These are phyloP conservation scores for Hypoxylon sp. DNA, from an alignment of 2,329 filamentous ascomycete species.

Conservation along the genomic window DNA sequence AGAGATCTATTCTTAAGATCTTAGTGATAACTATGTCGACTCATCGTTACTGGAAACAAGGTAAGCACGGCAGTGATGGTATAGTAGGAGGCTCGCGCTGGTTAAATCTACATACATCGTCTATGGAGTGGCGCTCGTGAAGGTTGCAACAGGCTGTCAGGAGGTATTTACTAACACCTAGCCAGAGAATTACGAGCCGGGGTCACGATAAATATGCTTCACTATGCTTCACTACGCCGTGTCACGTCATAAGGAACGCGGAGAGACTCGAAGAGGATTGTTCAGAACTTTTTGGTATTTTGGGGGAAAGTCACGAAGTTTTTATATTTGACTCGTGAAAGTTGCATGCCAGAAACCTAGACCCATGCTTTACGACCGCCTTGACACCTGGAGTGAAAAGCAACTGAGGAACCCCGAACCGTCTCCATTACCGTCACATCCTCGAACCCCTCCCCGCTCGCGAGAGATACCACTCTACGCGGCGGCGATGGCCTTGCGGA, in stretches of 20 bases:
- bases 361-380: slow-evolving; percentile 50
- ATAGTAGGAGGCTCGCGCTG: not conserved
- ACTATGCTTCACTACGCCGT: not conserved
- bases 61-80: not conserved
- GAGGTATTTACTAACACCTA: not conserved
- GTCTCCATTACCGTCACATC: slow-evolving; percentile 42
- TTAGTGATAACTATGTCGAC: not conserved
- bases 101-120: not conserved
- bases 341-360: slow-evolving; percentile 49
- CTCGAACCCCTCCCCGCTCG: slow-evolving; percentile 12
- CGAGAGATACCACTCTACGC: slow-evolving; percentile 57
- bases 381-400: slow-evolving; percentile 49
- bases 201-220: not conserved
- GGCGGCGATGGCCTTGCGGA: slow-evolving; percentile 70
- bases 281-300: slow-evolving; percentile 43
- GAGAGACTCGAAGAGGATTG: not conserved
- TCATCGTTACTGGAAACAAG: too few relatives aligned
- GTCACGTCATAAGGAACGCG: slow-evolving; percentile 1
- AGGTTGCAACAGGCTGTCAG: too few relatives aligned
- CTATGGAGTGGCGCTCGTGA: too few relatives aligned
- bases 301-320: slow-evolving; percentile 42
- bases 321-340: slow-evolving; percentile 43
- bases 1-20: not conserved
- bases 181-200: not conserved
- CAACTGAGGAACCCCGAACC: slow-evolving; percentile 44